Conservation (phyloP, 768 basidiomycete genomes). For the Cyclocybe cylindracea region DNA sequence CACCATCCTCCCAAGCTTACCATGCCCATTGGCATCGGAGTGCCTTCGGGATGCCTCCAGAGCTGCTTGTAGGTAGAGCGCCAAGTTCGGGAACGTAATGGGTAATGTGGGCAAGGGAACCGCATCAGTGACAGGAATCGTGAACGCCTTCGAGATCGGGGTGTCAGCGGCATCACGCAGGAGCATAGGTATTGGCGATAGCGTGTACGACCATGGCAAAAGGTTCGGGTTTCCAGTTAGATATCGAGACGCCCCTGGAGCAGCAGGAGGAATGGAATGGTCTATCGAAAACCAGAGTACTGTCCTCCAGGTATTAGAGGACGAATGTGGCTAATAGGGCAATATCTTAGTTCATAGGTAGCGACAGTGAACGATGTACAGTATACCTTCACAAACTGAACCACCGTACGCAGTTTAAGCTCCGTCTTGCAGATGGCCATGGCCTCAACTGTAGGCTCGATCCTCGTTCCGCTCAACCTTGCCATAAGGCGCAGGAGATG, state of each 20-base stretch:
- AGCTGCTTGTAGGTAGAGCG: constrained; percentile 72
- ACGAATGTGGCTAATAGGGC: constrained; percentile 52
- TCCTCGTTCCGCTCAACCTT: constrained; percentile 62
- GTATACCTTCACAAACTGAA: constrained; percentile 78
- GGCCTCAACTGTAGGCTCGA: constrained; percentile 73
- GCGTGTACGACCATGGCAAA: constrained; percentile 73
- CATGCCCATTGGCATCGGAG: constrained; percentile 60
- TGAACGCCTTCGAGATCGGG: constrained; percentile 66
- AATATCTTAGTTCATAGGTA: background rate
- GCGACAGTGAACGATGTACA: background rate
- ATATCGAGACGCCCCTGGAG: constrained; percentile 47
- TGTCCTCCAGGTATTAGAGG: constrained; percentile 67
- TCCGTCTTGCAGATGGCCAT: constrained; percentile 56
- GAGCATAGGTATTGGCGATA: constrained; percentile 58
- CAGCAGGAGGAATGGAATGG: constrained; percentile 52
- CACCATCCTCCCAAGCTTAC: constrained; percentile 71
- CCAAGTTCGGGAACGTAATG: constrained; percentile 74
- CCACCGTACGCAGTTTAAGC: constrained; percentile 66
- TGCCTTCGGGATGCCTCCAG: constrained; percentile 69
- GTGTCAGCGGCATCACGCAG: constrained; percentile 68
- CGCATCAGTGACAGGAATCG: constrained; percentile 59
- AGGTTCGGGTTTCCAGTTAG: constrained; percentile 59
- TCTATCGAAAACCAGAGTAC: constrained; percentile 81
- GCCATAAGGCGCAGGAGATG: constrained; percentile 77
- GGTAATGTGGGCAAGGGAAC: constrained; percentile 73